Evolutionary conservation across 306 rosid genomes (phyloP).

Genomic region (Prunus dulcis): DNA sequence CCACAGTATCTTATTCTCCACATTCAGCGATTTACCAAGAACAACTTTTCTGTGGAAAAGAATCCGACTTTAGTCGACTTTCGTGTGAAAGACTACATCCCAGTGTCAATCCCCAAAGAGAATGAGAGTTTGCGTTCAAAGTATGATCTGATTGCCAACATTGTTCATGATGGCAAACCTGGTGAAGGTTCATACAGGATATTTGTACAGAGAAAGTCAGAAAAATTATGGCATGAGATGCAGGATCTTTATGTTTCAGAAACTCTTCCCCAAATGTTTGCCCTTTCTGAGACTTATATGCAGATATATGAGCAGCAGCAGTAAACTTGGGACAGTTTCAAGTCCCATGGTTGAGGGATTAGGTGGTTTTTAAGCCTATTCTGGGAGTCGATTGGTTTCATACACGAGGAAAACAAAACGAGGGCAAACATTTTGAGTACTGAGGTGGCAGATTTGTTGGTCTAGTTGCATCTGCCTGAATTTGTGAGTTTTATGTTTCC

Average conservation of each 20-base stretch:
- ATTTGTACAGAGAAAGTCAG: slow-evolving; percentile 85
- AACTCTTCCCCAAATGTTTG: slow-evolving; percentile 93
- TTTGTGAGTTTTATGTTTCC: not conserved
- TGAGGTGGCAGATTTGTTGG: not conserved
- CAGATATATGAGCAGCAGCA: slow-evolving; percentile 95
- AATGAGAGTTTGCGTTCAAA: slow-evolving; percentile 67
- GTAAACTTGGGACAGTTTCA: slow-evolving; percentile 21
- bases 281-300: slow-evolving; percentile 90
- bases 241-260: slow-evolving; percentile 93
- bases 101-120: slow-evolving; percentile 75
- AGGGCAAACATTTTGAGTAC: not conserved
- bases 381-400: not conserved
- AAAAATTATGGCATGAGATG: slow-evolving; percentile 94
- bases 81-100: slow-evolving; percentile 95
- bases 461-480: not conserved
- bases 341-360: not conserved
- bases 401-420: not conserved
- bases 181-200: slow-evolving; percentile 86
- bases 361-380: not conserved
- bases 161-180: slow-evolving; percentile 93
- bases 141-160: slow-evolving; percentile 84
- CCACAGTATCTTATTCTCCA: slow-evolving; percentile 82
- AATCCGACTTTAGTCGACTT: slow-evolving; percentile 95
- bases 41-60: slow-evolving; percentile 94
- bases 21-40: slow-evolving; percentile 91